These are phyloP conservation scores for Fusarium sublunatum DNA, from an alignment of 2,329 filamentous ascomycete genomes.

Conservation along the genomic window DNA sequence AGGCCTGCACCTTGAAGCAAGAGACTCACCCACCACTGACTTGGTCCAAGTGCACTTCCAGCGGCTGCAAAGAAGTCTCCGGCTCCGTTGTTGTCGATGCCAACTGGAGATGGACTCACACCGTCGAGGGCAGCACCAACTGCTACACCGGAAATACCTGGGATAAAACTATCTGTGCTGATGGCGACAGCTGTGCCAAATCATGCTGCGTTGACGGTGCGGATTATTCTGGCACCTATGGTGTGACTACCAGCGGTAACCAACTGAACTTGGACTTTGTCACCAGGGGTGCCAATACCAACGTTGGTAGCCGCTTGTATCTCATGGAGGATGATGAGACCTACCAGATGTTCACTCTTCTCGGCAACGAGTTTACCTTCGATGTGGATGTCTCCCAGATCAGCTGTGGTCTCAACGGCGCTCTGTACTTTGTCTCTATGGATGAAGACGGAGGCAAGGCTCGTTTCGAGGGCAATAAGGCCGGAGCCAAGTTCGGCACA, in stretches of 20 bases:
- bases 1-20: constrained; percentile 58
- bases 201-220: constrained; percentile 65
- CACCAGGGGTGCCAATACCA: constrained; percentile 60
- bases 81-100: constrained; percentile 66
- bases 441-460: constrained; percentile 64
- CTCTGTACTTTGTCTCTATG: constrained; percentile 73
- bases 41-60: constrained; percentile 63
- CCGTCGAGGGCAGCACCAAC: constrained; percentile 59
- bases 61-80: constrained; percentile 61
- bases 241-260: constrained; percentile 63
- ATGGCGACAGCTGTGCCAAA: constrained; percentile 56
- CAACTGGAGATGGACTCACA: constrained; percentile 71
- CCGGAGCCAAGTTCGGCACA: constrained; percentile 69
- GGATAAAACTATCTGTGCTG: constrained; percentile 54
- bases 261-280: constrained; percentile 66
- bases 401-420: constrained; percentile 76
- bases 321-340: constrained; percentile 69
- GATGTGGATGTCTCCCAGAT: constrained; percentile 76
- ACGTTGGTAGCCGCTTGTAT: constrained; percentile 68
- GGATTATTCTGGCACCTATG: constrained; percentile 62
- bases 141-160: constrained; percentile 66
- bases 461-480: constrained; percentile 62
- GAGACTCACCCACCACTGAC: constrained; percentile 65
- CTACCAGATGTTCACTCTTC: constrained; percentile 72
- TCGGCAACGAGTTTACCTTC: constrained; percentile 76